Conservation (phyloP, 257 asterid species). For the Solanum peruvianum region DNA sequence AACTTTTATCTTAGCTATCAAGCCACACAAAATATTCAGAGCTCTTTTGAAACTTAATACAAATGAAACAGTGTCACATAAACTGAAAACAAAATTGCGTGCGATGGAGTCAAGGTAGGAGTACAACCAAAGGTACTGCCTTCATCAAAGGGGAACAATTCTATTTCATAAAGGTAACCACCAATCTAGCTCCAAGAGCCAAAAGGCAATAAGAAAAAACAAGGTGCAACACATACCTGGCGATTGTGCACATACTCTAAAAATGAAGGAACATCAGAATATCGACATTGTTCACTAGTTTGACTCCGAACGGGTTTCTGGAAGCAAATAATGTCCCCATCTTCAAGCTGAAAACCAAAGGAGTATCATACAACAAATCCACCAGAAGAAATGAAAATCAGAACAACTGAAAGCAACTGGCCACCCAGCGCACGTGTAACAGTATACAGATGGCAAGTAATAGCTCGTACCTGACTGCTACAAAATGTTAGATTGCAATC, state of each 20-base stretch:
- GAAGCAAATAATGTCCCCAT: slow-evolving; percentile 74
- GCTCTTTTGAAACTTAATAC: not conserved
- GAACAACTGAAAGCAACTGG: not conserved
- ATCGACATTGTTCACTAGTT: slow-evolving; percentile 35
- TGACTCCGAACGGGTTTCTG: slow-evolving; percentile 42
- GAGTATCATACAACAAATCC: not conserved
- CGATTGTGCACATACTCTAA: slow-evolving; percentile 20
- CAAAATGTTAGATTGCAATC: slow-evolving; percentile 49
- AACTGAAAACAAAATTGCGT: not conserved
- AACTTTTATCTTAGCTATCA: not conserved
- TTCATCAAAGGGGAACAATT: not conserved
- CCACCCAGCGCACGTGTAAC: not conserved
- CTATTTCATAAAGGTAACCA: not conserved
- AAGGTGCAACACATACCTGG: slow-evolving; percentile 1
- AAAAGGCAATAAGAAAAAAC: not conserved
- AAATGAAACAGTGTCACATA: not conserved
- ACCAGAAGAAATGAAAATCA: not conserved
- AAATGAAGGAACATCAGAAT: slow-evolving; percentile 60
- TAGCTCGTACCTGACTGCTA: slow-evolving; percentile 38
- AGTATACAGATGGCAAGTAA: not conserved
- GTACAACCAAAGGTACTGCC: not conserved
- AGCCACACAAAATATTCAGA: not conserved
- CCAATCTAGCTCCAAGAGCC: not conserved
- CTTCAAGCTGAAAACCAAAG: slow-evolving; percentile 49
- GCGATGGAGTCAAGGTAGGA: not conserved